A percentile compares a stretch with the other conserved stretches of the same genome.
Evolutionary conservation across 805 yeast species (phyloP).

Genomic region (Wickerhamiella sergipiensis): DNA sequence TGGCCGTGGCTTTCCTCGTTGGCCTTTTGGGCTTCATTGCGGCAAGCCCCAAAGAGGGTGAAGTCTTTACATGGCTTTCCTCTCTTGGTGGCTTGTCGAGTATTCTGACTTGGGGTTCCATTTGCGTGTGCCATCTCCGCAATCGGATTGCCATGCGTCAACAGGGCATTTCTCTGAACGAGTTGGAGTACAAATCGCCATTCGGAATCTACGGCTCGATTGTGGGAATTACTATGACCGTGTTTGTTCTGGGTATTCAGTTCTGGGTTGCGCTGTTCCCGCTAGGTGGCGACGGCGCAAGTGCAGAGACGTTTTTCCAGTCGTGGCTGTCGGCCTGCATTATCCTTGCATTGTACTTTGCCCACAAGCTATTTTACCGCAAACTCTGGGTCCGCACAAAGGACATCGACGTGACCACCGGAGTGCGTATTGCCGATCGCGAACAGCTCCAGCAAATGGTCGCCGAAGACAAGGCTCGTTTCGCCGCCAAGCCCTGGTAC

Average conservation of each 20-base stretch:
- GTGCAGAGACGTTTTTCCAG: constrained; percentile 48
- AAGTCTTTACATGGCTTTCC: constrained; percentile 58
- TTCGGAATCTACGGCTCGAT: constrained; percentile 50
- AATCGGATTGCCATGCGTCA: background rate
- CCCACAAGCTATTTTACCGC: constrained; percentile 25
- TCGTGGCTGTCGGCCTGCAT: constrained; percentile 54
- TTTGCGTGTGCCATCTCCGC: constrained; percentile 53
- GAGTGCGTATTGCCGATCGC: constrained; percentile 5
- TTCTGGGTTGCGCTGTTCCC: constrained; percentile 70
- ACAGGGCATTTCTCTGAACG: constrained; percentile 44
- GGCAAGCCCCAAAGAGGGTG: constrained; percentile 31
- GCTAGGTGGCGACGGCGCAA: constrained; percentile 32
- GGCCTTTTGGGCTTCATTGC: constrained; percentile 44
- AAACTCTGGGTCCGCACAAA: constrained; percentile 21
- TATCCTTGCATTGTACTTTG: constrained; percentile 40
- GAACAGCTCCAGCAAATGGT: constrained; percentile 9
- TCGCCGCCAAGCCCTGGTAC: background rate
- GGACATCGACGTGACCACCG: background rate
- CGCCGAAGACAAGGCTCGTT: constrained; percentile 7
- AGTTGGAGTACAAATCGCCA: constrained; percentile 48
- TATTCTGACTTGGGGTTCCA: constrained; percentile 66
- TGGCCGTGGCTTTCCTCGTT: constrained; percentile 28
- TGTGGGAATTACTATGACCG: constrained; percentile 42
- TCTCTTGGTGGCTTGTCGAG: constrained; percentile 65
- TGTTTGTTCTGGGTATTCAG: constrained; percentile 49